Conservation (phyloP, 2,329 filamentous ascomycete genomes). For the Monilinia fructicola region DNA sequence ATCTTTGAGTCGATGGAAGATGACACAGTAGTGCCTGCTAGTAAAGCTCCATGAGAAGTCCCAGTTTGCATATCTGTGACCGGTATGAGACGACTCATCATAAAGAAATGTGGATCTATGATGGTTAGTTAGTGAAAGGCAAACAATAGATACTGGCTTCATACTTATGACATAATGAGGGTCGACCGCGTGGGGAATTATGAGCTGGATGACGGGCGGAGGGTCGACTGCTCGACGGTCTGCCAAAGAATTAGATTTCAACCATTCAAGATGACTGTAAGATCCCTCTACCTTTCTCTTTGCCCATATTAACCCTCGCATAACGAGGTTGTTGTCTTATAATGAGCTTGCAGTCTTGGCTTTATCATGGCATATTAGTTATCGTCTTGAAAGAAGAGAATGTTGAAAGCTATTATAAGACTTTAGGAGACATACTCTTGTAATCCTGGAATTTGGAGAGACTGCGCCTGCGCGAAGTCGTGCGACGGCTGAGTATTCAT, state of each 20-base stretch:
- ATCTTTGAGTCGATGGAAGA: constrained; percentile 83
- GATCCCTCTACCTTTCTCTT: constrained; percentile 64
- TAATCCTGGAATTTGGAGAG: constrained; percentile 31
- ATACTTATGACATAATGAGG: constrained; percentile 57
- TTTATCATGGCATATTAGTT: constrained; percentile 40
- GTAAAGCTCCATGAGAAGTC: constrained; percentile 47
- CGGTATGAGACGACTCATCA: constrained; percentile 8
- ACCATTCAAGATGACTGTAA: constrained; percentile 9
- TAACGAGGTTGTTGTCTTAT: constrained; percentile 67
- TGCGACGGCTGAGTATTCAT: constrained; percentile 29
- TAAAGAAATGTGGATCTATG: constrained; percentile 51
- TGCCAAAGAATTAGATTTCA: constrained; percentile 39
- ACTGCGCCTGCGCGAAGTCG: constrained; percentile 35
- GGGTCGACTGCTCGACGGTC: constrained; percentile 87
- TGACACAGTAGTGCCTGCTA: constrained; percentile 73
- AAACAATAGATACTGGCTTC: constrained; percentile 33
- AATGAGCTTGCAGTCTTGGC: constrained; percentile 55
- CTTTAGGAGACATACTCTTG: constrained; percentile 29
- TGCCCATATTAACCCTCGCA: constrained; percentile 67
- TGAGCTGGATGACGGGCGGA: constrained; percentile 77
- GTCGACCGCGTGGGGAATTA: constrained; percentile 47
- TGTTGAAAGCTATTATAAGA: background rate
- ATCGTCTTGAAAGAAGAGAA: constrained; percentile 29
- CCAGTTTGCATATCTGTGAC: constrained; percentile 18
- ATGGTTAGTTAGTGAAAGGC: constrained; percentile 24